A percentile compares a stretch with the other conserved stretches of the same genome.
phyloP scores from a whole-genome alignment of 139 green algal species.

The Zygnema cylindricum region DNA sequence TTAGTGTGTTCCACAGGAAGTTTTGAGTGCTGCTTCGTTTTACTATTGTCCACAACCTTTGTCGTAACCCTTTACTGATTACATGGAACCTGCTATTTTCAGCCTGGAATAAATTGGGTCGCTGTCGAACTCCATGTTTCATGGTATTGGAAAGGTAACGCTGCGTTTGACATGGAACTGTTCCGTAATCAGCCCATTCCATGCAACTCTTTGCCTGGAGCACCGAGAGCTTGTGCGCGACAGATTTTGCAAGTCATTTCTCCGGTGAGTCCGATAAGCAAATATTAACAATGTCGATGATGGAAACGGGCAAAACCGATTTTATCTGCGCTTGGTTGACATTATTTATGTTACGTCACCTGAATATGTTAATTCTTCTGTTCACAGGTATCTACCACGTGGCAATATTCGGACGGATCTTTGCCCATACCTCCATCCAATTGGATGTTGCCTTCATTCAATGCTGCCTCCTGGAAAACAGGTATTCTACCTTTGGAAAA shows the following conservation, averaged over 20 bases:
- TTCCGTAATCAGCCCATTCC: neutral
- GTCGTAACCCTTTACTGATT: neutral
- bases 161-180: slow-evolving; percentile 24
- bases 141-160: slow-evolving; percentile 17
- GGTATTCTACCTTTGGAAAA: neutral
- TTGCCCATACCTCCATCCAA: neutral
- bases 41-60: neutral
- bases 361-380: neutral
- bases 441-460: slow-evolving; percentile 2
- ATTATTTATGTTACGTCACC: neutral
- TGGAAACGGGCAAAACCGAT: neutral
- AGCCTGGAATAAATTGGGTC: slow-evolving; percentile 37
- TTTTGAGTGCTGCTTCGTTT: neutral
- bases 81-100: neutral
- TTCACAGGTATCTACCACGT: neutral
- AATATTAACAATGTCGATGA: neutral
- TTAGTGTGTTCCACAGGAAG: too few relatives aligned
- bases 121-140: slow-evolving; percentile 9
- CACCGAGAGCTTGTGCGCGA: neutral
- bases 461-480: neutral
- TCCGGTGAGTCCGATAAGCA: neutral
- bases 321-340: neutral
- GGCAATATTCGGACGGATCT: neutral
- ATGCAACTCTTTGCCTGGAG: neutral
- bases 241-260: neutral